phyloP scores from a whole-genome alignment of 306 rosid species.

The Rosa chinensis region DNA sequence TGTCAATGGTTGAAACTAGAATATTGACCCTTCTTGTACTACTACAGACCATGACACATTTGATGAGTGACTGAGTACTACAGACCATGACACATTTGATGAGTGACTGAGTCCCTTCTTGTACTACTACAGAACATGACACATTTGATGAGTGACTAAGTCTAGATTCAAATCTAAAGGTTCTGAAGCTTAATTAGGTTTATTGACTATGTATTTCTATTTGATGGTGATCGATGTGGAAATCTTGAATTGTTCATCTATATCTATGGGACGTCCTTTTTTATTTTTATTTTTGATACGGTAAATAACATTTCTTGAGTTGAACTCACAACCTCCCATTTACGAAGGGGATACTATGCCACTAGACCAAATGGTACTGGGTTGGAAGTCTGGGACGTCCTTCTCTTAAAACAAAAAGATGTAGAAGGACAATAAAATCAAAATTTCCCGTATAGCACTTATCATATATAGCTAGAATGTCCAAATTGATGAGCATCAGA shows the following conservation, averaged over 20 bases:
- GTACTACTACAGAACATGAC: background rate
- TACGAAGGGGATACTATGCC: too few species aligned
- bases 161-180: background rate
- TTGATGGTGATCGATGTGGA: background rate
- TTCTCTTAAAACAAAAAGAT: background rate
- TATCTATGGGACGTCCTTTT: background rate
- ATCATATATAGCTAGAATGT: background rate
- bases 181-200: background rate
- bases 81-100: background rate
- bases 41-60: background rate
- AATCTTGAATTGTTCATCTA: background rate
- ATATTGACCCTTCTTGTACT: background rate
- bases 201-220: background rate
- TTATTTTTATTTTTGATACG: too few species aligned
- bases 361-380: too few species aligned
- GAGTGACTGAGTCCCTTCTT: background rate
- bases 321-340: too few species aligned
- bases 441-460: background rate
- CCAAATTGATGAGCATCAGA: background rate
- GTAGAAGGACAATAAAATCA: background rate
- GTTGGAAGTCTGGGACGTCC: background rate
- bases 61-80: background rate
- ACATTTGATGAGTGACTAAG: background rate
- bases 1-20: background rate
- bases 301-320: too few species aligned